These are phyloP conservation scores for Neurospora cerealis DNA, from an alignment of 495 filamentous ascomycete species.

Conservation along the genomic window DNA sequence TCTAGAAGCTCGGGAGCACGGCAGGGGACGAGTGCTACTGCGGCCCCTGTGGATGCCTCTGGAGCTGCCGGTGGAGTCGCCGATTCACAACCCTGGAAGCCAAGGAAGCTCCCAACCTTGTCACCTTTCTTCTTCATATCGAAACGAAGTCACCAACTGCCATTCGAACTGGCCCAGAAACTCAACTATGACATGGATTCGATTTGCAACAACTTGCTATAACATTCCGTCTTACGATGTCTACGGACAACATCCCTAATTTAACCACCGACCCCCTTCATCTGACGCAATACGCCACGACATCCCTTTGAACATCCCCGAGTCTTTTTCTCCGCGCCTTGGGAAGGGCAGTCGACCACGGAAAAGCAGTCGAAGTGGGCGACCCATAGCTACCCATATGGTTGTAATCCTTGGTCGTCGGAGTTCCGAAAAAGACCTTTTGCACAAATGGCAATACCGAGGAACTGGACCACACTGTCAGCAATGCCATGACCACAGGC, in stretches of 20 bases:
- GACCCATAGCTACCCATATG: conserved; percentile 35
- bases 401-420: conserved; percentile 37
- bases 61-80: not conserved
- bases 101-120: not conserved
- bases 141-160: not conserved
- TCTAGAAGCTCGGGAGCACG: not conserved
- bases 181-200: not conserved
- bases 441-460: conserved; percentile 41
- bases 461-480: conserved; percentile 20
- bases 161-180: not conserved
- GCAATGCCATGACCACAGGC: not conserved
- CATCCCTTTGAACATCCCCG: not conserved
- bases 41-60: not conserved
- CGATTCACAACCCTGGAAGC: too few relatives aligned
- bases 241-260: not conserved
- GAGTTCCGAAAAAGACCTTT: conserved; percentile 37
- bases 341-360: conserved; percentile 35
- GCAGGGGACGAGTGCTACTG: not conserved
- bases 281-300: not conserved
- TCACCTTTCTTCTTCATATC: not conserved
- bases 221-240: not conserved
- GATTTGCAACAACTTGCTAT: not conserved
- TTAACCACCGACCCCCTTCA: not conserved
- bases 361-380: conserved; percentile 38
- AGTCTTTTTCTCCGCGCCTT: conserved; percentile 1